Base-by-base conservation (phyloP, 1,139 yeast genomes). In the Blastobotrys apis region DNA sequence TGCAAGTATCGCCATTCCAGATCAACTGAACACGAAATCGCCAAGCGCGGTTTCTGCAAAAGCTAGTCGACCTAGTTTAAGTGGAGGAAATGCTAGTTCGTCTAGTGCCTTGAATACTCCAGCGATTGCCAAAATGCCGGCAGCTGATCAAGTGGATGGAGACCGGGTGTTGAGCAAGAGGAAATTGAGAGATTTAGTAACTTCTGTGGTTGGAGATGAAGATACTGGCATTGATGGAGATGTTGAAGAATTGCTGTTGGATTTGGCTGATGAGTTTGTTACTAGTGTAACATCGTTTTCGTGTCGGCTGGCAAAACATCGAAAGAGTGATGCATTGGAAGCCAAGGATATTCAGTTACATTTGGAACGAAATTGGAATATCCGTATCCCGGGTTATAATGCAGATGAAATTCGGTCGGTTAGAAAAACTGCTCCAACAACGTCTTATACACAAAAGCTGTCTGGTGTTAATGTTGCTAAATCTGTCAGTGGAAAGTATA, bases 201-300 rank as follows among this genome's bases (percentile, higher is more conserved):
- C 81, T 54, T 78, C 85, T 3, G 85, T 88, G 6, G 94, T 86
- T 56, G 88, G 94, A 3, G 92, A 86, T 56, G 84, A 94, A 6
- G 70, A 65, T 39, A 59, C 68, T 9, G 55, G 58, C 44, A 83
- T 92, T 45, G 97, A 90, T 62, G 97, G 97, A 25, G 97, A 92
- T 64, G 97, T 90, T 13, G 97, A 92, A 63, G 97, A 90, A 54
- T 68, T 90, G 33, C 69, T 92, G 40, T 72, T 94, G 40, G 98
- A 94, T 63, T 71, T 92, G 48, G 97, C 98, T 0, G 99, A 94
- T 62, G 98, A 94, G 60, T 92, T 92, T 63, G 94, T 92, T 12
- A 78, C 85, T 13, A 81, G 85, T 41, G 95, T 94, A 2, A 87
- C 97, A 0, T 75, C 87, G 2, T 92, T 92, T 69, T 95, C 97